Percentiles rank a stretch among this genome's conserved stretches.
Evolutionary conservation across 2,329 filamentous ascomycete species (phyloP).

Genomic region (Acrocalymma vagum): DNA sequence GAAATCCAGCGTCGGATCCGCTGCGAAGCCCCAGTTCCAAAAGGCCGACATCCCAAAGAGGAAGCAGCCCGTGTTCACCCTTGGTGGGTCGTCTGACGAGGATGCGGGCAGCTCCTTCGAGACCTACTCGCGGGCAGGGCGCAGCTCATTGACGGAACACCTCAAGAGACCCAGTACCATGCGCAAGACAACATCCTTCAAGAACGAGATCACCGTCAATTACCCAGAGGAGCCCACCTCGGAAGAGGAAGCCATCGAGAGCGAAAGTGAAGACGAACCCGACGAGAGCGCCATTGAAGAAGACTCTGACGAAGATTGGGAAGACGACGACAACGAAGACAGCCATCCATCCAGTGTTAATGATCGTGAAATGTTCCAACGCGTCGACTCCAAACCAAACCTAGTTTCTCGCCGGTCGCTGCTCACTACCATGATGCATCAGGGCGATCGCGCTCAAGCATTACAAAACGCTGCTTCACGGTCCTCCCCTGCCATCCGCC

Average conservation of each 20-base stretch:
- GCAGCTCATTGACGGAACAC: conserved; percentile 64
- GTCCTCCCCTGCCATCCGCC: conserved; percentile 63
- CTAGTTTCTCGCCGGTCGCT: conserved; percentile 86
- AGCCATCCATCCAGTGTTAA: conserved; percentile 85
- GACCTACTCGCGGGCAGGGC: conserved; percentile 58
- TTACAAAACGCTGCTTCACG: conserved; percentile 72
- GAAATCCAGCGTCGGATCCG: conserved; percentile 55
- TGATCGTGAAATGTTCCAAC: conserved; percentile 82
- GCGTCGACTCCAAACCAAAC: conserved; percentile 87
- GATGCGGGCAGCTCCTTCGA: conserved; percentile 82
- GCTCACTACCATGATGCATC: conserved; percentile 87
- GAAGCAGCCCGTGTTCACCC: conserved; percentile 74
- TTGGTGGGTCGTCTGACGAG: conserved; percentile 84
- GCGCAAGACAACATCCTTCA: conserved; percentile 86
- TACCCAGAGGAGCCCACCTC: conserved; percentile 67
- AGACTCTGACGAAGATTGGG: conserved; percentile 60
- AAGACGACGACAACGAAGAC: conserved; percentile 75
- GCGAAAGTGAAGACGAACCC: conserved; percentile 67
- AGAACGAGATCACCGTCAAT: conserved; percentile 74
- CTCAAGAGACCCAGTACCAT: conserved; percentile 56
- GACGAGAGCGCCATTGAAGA: conserved; percentile 69
- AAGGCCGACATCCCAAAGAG: conserved; percentile 61
- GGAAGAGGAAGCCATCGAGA: conserved; percentile 66
- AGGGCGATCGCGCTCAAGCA: conserved; percentile 75
- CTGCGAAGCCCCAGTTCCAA: conserved; percentile 35